These are phyloP conservation scores for Candida sp. DNA, from an alignment of 1,139 yeast species.

Conservation along the genomic window DNA sequence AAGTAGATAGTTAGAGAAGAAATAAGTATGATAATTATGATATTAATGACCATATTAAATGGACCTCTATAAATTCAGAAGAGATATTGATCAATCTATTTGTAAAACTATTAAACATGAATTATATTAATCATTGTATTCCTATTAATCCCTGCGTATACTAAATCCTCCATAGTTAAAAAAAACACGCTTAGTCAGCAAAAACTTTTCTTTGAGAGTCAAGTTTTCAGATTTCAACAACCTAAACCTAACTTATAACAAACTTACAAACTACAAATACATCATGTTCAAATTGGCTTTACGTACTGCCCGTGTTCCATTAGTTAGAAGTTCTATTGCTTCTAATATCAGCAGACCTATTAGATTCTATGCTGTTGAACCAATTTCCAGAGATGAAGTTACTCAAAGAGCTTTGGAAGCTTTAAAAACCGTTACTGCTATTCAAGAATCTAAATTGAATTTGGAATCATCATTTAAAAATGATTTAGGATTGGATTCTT, in stretches of 20 bases:
- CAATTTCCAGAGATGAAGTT: conserved; percentile 46
- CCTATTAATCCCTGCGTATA: not conserved
- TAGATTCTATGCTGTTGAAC: conserved; percentile 47
- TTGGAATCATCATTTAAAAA: conserved; percentile 52
- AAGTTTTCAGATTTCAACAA: not conserved
- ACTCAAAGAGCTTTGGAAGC: conserved; percentile 48
- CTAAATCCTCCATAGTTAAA: too few species aligned
- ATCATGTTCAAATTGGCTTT: conserved; percentile 38
- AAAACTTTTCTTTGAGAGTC: not conserved
- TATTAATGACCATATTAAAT: too few species aligned
- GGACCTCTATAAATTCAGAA: too few species aligned
- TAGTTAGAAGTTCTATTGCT: conserved; percentile 25
- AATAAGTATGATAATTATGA: too few species aligned
- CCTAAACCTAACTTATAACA: not conserved
- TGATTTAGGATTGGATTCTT: conserved; percentile 68
- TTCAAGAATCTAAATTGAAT: conserved; percentile 43
- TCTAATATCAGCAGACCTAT: conserved; percentile 26
- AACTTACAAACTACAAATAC: not conserved
- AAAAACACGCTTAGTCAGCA: conserved; percentile 10
- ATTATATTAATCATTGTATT: not conserved
- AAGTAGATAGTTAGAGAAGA: too few species aligned
- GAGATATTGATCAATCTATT: too few species aligned
- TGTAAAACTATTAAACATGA: not conserved
- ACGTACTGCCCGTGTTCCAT: conserved; percentile 37
- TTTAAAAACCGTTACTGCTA: conserved; percentile 48